Evolutionary conservation across 345 rosid genomes (phyloP).

Genomic region (Acer saccharum): DNA sequence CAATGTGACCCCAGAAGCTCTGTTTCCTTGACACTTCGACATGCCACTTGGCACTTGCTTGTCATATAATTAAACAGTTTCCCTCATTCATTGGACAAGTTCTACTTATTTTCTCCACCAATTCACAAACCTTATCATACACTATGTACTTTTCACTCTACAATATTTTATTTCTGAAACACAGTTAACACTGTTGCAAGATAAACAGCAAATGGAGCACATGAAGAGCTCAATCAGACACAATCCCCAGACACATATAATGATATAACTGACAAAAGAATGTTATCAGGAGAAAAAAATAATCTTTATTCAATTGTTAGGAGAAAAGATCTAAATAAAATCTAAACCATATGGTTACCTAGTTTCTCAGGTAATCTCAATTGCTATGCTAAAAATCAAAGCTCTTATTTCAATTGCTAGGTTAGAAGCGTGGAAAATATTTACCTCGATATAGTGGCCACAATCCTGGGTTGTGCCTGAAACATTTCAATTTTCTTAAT

Average conservation of each 20-base stretch:
- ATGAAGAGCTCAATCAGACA: not conserved
- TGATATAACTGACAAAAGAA: not conserved
- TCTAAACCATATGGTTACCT: not conserved
- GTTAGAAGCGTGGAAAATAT: not conserved
- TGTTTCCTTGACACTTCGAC: not conserved
- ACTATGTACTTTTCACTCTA: not conserved
- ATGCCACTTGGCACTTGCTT: not conserved
- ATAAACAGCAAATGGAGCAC: not conserved
- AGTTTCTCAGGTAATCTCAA: not conserved
- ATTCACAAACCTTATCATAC: not conserved
- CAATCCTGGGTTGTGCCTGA: constrained; percentile 73
- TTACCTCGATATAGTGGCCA: constrained; percentile 99
- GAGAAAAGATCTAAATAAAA: not conserved
- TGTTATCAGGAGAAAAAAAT: not conserved
- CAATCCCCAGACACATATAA: not conserved
- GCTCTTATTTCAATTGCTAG: not conserved
- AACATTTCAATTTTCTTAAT: constrained; percentile 29
- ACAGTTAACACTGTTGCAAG: not conserved
- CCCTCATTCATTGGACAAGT: not conserved
- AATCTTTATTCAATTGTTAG: not conserved
- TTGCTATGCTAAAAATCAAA: not conserved
- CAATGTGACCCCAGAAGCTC: not conserved
- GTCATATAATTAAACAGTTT: not conserved
- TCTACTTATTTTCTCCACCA: not conserved
- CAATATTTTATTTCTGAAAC: not conserved